Base-by-base conservation (phyloP, 331 rosid genomes). In the Malus hybrid region DNA sequence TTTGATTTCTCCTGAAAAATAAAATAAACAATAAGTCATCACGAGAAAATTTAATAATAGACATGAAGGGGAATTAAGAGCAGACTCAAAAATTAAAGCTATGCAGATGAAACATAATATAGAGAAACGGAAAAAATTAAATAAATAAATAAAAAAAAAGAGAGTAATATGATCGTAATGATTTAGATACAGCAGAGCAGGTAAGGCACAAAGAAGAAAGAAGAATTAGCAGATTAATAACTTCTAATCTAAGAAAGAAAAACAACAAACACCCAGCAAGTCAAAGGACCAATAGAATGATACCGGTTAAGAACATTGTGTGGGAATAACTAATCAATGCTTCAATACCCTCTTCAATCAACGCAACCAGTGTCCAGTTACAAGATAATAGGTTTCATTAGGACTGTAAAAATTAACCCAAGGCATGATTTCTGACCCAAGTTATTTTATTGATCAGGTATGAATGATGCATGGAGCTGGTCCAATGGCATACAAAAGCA, bases 1-100 rank as follows among this genome's bases (percentile, higher is more conserved):
- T 80, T 83, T 24, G 90, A 91, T 77, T 83, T 92, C 73, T 80
- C 99, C 99, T 94, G 71, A n/a, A 82, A 71, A 78, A 62, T 27
- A 73, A 33, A 80, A 34, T 59, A 54, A 67, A 31, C 14, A 36
- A 36, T 36, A 36, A 39, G 48, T 42, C 46, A 42, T 42, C 46
- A 42, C 13, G 10, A 78, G 18, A 18, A n/a, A 75, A 32, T 34
- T 54, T 32, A 16, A 27, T 10, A 32, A 28, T 3, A 54, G 65
- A 74, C 18, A 65, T n/a, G 63, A 50, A 65, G 3, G 4, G 64
- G 48, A 65, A 19, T 52, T 29, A 44, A 70, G 10, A 54, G 59
- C 7, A 54, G 59, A 54, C 59, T 18, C 19, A 0, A 54, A 54
- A 54, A 42, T 39, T 39, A 39, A 39, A 0, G 44, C 44, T 16